Evolutionary conservation across 2,329 filamentous ascomycete genomes (phyloP).

Genomic region (Calcarisporium arbuscula): DNA sequence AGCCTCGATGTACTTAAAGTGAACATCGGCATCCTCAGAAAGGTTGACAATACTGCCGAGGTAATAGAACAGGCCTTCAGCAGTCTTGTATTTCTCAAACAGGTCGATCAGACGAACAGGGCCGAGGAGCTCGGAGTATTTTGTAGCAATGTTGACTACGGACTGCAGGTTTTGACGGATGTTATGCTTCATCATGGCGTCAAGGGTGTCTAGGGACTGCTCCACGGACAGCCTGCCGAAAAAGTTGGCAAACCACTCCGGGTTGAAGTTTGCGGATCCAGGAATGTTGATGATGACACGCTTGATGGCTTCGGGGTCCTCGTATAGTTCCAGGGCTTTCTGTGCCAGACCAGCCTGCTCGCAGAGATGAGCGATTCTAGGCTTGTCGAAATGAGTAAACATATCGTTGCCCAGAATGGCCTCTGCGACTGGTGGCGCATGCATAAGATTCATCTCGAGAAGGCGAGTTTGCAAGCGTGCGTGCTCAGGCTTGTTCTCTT

Average conservation of each 20-base stretch:
- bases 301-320: slow-evolving; percentile 85
- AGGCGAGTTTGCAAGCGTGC: slow-evolving; percentile 88
- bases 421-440: slow-evolving; percentile 94
- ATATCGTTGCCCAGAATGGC: slow-evolving; percentile 97
- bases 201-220: slow-evolving; percentile 86
- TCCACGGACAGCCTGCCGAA: slow-evolving; percentile 94
- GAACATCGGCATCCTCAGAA: slow-evolving; percentile 88
- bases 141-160: slow-evolving; percentile 92
- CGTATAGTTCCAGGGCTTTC: slow-evolving; percentile 88
- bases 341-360: slow-evolving; percentile 85
- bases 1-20: slow-evolving; percentile 99
- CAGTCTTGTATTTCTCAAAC: slow-evolving; percentile 95
- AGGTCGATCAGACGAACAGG: slow-evolving; percentile 84
- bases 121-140: slow-evolving; percentile 93
- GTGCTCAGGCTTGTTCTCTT: slow-evolving; percentile 92
- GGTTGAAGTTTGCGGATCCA: slow-evolving; percentile 74
- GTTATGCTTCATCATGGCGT: slow-evolving; percentile 94
- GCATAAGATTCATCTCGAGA: slow-evolving; percentile 95
- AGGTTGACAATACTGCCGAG: slow-evolving; percentile 96
- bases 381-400: slow-evolving; percentile 95
- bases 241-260: slow-evolving; percentile 87
- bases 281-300: slow-evolving; percentile 79
- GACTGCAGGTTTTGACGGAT: slow-evolving; percentile 95
- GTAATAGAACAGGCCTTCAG: slow-evolving; percentile 97
- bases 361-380: slow-evolving; percentile 81